phyloP scores from a whole-genome alignment of 331 rosid genomes.

The Dryas integrifolia region DNA sequence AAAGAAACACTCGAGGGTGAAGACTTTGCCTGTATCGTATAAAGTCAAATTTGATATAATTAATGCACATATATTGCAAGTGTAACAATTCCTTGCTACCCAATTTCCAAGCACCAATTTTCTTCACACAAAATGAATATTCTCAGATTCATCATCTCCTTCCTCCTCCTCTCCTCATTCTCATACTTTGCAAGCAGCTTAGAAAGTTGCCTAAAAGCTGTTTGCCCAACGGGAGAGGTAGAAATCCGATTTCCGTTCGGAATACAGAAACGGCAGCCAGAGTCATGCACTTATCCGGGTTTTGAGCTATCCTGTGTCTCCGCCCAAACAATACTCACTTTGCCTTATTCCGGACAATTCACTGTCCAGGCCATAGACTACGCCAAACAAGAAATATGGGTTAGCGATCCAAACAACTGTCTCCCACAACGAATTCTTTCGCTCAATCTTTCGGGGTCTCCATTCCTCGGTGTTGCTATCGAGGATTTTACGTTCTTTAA shows the following conservation, averaged over 20 bases:
- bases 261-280: conserved; percentile 25
- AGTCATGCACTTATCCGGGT: conserved; percentile 56
- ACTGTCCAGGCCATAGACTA: conserved; percentile 52
- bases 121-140: conserved; percentile 25
- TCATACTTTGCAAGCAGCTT: conserved; percentile 19
- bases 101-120: not conserved
- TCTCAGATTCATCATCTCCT: not conserved
- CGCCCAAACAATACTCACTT: conserved; percentile 43
- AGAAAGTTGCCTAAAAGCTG: conserved; percentile 36
- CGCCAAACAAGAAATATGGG: conserved; percentile 46
- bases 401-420: conserved; percentile 65
- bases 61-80: not conserved
- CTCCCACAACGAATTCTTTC: conserved; percentile 54
- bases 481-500: conserved; percentile 56
- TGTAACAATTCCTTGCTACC: not conserved
- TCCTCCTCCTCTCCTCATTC: conserved; percentile 24
- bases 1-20: not conserved
- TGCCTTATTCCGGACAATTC: conserved; percentile 46
- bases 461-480: conserved; percentile 36
- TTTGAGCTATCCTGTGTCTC: conserved; percentile 46
- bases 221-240: conserved; percentile 32
- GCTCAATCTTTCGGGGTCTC: conserved; percentile 49
- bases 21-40: not conserved
- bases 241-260: conserved; percentile 57
- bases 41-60: conserved; percentile 5